Percentiles rank a stretch among this genome's conserved stretches.
Conservation (phyloP, 2,329 filamentous ascomycete species). For the Phialocephala sp. region DNA sequence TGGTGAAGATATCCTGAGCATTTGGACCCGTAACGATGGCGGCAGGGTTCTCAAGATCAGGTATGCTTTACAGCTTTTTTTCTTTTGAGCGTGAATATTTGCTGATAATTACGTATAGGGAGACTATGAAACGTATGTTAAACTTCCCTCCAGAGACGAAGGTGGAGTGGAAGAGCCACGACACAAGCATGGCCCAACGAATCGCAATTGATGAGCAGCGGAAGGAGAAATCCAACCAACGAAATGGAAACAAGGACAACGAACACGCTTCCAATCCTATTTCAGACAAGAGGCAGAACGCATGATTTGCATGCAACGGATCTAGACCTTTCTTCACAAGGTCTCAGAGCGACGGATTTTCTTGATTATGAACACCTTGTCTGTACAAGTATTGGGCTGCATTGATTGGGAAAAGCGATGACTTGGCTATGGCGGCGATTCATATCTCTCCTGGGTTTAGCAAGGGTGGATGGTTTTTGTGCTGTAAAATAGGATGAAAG, state of each 20-base stretch:
- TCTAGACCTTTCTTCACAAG: constrained; percentile 20
- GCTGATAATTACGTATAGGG: constrained; percentile 56
- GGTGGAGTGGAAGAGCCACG: constrained; percentile 94
- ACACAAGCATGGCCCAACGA: constrained; percentile 92
- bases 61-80: constrained; percentile 54
- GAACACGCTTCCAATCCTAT: constrained; percentile 29
- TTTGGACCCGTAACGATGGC: constrained; percentile 95
- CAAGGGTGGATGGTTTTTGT: constrained; percentile 27
- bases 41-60: constrained; percentile 95
- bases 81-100: constrained; percentile 18
- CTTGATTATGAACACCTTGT: constrained; percentile 27
- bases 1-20: constrained; percentile 95
- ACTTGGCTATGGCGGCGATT: constrained; percentile 35
- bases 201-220: constrained; percentile 89
- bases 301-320: constrained; percentile 25
- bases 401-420: constrained; percentile 41
- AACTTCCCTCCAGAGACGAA: constrained; percentile 86
- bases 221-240: constrained; percentile 72
- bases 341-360: constrained; percentile 28
- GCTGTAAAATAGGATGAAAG: constrained; percentile 33
- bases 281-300: constrained; percentile 37
- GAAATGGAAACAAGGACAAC: constrained; percentile 37
- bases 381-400: constrained; percentile 43
- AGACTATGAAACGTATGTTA: constrained; percentile 91
- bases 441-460: constrained; percentile 30